These are phyloP conservation scores for Dactylellina cionopaga DNA, from an alignment of 2,329 filamentous ascomycete genomes.

Conservation along the genomic window DNA sequence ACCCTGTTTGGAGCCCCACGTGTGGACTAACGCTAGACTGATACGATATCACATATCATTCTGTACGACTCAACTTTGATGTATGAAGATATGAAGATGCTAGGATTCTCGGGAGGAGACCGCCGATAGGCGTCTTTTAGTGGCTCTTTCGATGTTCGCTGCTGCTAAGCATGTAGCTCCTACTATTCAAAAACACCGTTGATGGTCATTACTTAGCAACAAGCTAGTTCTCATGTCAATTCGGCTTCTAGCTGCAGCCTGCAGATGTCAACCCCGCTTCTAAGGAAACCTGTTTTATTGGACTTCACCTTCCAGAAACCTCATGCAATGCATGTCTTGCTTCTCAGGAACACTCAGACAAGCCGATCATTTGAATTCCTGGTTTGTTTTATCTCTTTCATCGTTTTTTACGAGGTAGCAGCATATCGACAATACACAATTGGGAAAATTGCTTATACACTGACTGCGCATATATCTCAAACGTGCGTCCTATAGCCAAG, in stretches of 20 bases:
- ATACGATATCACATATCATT: neutral
- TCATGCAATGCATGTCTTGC: conserved; percentile 44
- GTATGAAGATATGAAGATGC: neutral
- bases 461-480: neutral
- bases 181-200: no score
- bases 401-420: neutral
- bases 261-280: conserved; percentile 3
- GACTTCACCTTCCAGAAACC: conserved; percentile 12
- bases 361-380: neutral
- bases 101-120: conserved; percentile 1
- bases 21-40: conserved; percentile 4
- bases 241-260: neutral
- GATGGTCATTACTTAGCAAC: no score
- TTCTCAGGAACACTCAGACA: conserved; percentile 24
- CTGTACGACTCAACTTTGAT: neutral
- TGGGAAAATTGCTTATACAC: neutral
- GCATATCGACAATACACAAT: neutral
- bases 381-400: neutral
- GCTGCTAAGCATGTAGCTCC: no score
- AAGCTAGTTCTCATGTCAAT: conserved; percentile 1
- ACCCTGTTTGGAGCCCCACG: conserved; percentile 24
- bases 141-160: neutral
- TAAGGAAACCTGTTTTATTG: conserved; percentile 5
- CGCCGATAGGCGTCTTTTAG: conserved; percentile 6
- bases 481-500: conserved; percentile 11